Evolutionary conservation across 306 rosid genomes (phyloP), one percentile per base, ranked within the genome.

Genomic region (Sicyos baderoa): DNA sequence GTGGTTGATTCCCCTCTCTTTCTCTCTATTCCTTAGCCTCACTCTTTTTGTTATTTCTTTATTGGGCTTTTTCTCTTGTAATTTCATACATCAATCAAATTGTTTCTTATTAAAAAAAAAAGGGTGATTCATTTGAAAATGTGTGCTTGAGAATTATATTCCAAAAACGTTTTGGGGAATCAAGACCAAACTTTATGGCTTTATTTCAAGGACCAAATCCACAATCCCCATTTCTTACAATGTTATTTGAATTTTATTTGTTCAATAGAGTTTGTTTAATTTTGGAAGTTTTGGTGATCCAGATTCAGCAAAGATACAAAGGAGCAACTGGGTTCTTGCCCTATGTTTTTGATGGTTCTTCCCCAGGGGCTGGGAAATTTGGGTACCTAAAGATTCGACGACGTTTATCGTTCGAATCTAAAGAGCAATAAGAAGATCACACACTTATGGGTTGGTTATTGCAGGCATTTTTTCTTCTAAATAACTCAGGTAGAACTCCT

Each of bases 251-350:
- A 11, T 12, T 47, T 9, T 47, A 47, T 47, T 47, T 47, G 51
- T 47, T 47, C 16, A 14, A 49, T 49, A n/a, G 5, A 1, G 18
- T 7, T 59, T 27, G 2, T 27, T 32, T 32, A 29, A 35, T 4
- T 60, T 12, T 14, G 17, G 18, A 15, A 40, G 27, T 18, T 37
- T 74, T 69, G 70, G n/a, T n/a, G 73, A 51, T 58, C 69, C 90
- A 90, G 99, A 58, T 93, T 82, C 97, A 90, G 79, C 83, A 79
- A 58, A 88, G 97, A 77, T 93, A 93, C 87, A 90, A 86, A 81
- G 86, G 64, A 21, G 97, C 94, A 29, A 93, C 96, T 0, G 97
- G 96, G 47, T 93, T 86, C 60, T 45, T 90, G 81, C 99, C 99
- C 21, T 86, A 72, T 55, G 29, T 90, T 73, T 90, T 93, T 68